phyloP scores from a whole-genome alignment of 1,284 basidiomycete species.

The Phenoliferia sp. region DNA sequence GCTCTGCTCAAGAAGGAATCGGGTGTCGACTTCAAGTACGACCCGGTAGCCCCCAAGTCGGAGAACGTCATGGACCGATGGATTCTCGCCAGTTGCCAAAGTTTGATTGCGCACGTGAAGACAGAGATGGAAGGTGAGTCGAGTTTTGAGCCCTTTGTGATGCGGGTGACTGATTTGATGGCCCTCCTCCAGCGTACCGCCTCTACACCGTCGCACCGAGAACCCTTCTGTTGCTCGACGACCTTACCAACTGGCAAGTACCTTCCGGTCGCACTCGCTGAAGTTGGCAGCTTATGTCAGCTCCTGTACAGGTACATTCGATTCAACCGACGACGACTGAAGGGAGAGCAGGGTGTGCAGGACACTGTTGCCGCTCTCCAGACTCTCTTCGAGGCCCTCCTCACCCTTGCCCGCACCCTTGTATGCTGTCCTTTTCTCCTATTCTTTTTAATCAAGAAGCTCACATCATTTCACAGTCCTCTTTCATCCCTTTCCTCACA shows the following conservation, averaged over 20 bases:
- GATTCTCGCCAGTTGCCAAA: conserved; percentile 96
- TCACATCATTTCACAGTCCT: conserved; percentile 57
- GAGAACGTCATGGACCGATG: conserved; percentile 97
- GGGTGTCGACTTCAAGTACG: conserved; percentile 76
- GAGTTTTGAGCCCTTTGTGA: no score
- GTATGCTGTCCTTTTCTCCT: conserved; percentile 48
- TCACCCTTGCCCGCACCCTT: conserved; percentile 92
- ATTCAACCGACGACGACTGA: conserved; percentile 92
- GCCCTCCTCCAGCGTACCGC: conserved; percentile 60
- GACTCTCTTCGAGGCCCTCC: conserved; percentile 90
- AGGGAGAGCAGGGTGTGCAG: conserved; percentile 87
- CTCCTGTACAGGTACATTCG: conserved; percentile 66
- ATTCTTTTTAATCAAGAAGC: background rate
- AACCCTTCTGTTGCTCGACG: conserved; percentile 85
- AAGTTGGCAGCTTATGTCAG: background rate
- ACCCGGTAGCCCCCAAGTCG: conserved; percentile 76
- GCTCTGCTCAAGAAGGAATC: conserved; percentile 79
- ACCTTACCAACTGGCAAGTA: conserved; percentile 84
- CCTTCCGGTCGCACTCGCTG: background rate
- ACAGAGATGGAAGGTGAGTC: conserved; percentile 73
- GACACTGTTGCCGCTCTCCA: conserved; percentile 88
- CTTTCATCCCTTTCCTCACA: conserved; percentile 96
- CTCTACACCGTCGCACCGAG: conserved; percentile 98
- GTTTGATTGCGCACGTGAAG: conserved; percentile 83
- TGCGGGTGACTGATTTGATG: conserved; percentile 1